These are phyloP conservation scores for Beauveria pseudobassiana DNA, from an alignment of 2,329 filamentous ascomycete species.

Conservation along the genomic window DNA sequence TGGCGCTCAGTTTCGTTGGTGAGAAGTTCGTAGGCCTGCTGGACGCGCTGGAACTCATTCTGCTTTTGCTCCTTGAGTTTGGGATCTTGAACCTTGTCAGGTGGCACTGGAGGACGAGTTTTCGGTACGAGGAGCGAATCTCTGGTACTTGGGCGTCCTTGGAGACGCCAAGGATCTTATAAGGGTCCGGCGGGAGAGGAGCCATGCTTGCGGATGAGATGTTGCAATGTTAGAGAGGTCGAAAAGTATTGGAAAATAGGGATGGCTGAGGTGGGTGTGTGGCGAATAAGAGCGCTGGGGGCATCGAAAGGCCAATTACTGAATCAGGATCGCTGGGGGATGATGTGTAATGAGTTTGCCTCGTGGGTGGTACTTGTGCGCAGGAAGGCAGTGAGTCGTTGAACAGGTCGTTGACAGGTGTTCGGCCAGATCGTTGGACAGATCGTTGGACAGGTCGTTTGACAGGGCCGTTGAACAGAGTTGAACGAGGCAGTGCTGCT, in stretches of 20 bases:
- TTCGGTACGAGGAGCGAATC: slow-evolving; percentile 75
- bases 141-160: slow-evolving; percentile 62
- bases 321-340: not conserved
- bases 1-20: slow-evolving; percentile 65
- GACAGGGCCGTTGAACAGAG: not conserved
- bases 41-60: slow-evolving; percentile 85
- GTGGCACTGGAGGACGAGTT: slow-evolving; percentile 80
- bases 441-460: no score
- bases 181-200: slow-evolving; percentile 63
- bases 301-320: not conserved
- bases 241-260: not conserved
- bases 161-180: slow-evolving; percentile 65
- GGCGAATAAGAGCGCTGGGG: not conserved
- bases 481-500: not conserved
- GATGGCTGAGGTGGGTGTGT: not conserved
- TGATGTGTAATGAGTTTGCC: not conserved
- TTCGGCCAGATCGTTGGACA: no score
- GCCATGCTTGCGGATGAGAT: slow-evolving; percentile 30
- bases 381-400: not conserved
- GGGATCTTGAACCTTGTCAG: slow-evolving; percentile 81
- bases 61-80: slow-evolving; percentile 69
- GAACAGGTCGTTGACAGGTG: not conserved
- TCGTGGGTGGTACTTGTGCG: not conserved
- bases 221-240: not conserved
- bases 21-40: slow-evolving; percentile 87